Evolutionary conservation across 2,329 filamentous ascomycete species (phyloP), one percentile per base, ranked within the genome.

Genomic region (Aspergillus fructus): DNA sequence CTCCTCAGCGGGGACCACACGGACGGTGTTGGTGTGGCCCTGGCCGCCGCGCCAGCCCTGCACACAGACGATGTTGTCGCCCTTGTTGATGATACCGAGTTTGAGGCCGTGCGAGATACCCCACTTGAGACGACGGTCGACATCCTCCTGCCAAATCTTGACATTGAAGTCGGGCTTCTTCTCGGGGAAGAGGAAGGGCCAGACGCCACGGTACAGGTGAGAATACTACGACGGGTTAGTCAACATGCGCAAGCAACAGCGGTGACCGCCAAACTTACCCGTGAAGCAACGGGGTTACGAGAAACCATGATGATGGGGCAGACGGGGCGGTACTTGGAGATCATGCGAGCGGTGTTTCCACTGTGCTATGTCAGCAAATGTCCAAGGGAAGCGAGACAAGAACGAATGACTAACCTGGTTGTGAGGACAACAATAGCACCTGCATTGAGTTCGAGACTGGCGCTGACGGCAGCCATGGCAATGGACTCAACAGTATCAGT

Each of bases 241-340:
- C 55, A 64, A 63, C 55, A 60, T 27, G 19, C n/a, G 48, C 11
- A 9, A 23, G 30, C 30, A 15, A 24, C 34, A 7, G 49, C 19
- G 15, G 24, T 7, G 27, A 8, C 23, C 23, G 41, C 4, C n/a
- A n/a, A 19, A 74, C 79, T 76, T 77, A 83, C 81, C 66, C 94
- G 85, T 59, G 92, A 89, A 52, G 94, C 91, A 64, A 85, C 86
- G 49, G 86, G 79, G 76, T 89, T 96, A 70, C 94, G 89, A 64
- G 93, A 96, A 64, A 99, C 90, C 93, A 97, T 97, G 83, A 99
- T 93, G 81, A 99, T 97, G 68, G 94, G 94, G 86, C 93, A 97
- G 64, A 97, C 93, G 51, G 94, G 94, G 72, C 94, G 90, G 83
- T 97, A 99, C 83, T 99, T 99, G 82, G 93, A 96, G 66, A 97